A percentile compares a stretch with the other conserved stretches of the same genome.
Evolutionary conservation across 805 yeast species (phyloP).

Genomic region (Wickerhamiella dianesei): DNA sequence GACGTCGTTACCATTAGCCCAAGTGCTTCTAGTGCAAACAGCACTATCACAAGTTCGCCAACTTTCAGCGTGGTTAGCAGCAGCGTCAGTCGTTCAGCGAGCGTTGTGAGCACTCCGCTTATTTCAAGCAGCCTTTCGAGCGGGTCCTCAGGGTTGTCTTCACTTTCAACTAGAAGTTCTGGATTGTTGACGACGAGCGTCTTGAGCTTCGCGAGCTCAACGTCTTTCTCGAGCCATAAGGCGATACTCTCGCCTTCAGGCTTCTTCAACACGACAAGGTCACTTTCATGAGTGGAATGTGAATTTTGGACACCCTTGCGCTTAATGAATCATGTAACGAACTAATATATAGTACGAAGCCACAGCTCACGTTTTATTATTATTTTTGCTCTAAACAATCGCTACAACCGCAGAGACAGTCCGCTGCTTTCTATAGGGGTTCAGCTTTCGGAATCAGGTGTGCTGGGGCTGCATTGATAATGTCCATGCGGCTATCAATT

Average conservation of each 20-base stretch:
- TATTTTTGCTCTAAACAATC: constrained; percentile 3
- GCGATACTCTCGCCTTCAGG: neutral
- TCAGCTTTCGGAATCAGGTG: neutral
- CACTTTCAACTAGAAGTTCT: neutral
- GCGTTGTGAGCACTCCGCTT: neutral
- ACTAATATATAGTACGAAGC: neutral
- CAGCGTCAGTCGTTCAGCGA: neutral
- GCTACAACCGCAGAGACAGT: too few relatives aligned
- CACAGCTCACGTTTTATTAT: neutral
- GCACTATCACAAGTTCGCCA: neutral
- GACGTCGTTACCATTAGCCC: neutral
- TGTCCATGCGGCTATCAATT: constrained; percentile 39
- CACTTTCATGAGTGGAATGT: neutral
- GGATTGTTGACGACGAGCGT: neutral
- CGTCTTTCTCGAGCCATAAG: neutral
- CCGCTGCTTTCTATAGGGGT: neutral
- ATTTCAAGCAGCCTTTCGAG: constrained; percentile 1
- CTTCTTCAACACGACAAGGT: neutral
- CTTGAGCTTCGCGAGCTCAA: neutral
- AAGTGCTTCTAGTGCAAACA: neutral
- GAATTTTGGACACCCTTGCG: neutral
- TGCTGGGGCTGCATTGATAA: constrained; percentile 3
- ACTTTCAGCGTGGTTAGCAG: neutral
- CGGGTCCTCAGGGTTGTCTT: neutral
- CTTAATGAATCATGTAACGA: neutral